Evolutionary conservation across 495 filamentous ascomycete species (phyloP).

Genomic region (Symbiotaphrina buchneri): DNA sequence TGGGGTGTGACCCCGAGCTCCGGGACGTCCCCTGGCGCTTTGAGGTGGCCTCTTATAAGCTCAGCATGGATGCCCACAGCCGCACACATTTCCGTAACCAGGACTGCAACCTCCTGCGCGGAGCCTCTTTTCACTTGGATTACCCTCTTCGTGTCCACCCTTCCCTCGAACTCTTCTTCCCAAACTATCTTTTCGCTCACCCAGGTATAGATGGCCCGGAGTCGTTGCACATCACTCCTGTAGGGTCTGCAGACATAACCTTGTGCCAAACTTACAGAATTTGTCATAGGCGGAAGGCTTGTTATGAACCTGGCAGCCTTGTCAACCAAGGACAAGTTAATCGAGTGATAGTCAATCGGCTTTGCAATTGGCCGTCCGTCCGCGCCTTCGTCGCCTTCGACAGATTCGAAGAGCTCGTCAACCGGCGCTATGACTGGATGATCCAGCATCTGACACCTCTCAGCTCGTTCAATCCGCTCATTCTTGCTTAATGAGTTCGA

Average conservation of each 20-base stretch:
- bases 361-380: constrained; percentile 68
- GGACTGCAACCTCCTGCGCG: constrained; percentile 71
- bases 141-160: constrained; percentile 58
- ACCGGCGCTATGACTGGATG: constrained; percentile 72
- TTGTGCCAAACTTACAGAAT: constrained; percentile 63
- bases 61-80: constrained; percentile 78
- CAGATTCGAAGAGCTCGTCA: constrained; percentile 62
- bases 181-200: constrained; percentile 87
- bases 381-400: constrained; percentile 77
- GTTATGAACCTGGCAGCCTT: constrained; percentile 85
- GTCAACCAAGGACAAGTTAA: constrained; percentile 73
- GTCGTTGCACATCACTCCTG: constrained; percentile 77
- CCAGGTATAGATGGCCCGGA: constrained; percentile 93
- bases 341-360: constrained; percentile 54
- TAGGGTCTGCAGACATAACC: constrained; percentile 89
- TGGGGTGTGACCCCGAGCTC: constrained; percentile 54
- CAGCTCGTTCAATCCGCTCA: constrained; percentile 66
- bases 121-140: constrained; percentile 68
- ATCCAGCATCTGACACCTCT: constrained; percentile 75
- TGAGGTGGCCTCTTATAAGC: constrained; percentile 70
- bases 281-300: constrained; percentile 76
- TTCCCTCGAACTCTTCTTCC: constrained; percentile 81
- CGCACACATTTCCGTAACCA: constrained; percentile 83
- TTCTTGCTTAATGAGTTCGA: constrained; percentile 81
- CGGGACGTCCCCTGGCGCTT: constrained; percentile 62